Conservation (phyloP, 176 grass and related monocot species). For the Oryza glumipatula region DNA sequence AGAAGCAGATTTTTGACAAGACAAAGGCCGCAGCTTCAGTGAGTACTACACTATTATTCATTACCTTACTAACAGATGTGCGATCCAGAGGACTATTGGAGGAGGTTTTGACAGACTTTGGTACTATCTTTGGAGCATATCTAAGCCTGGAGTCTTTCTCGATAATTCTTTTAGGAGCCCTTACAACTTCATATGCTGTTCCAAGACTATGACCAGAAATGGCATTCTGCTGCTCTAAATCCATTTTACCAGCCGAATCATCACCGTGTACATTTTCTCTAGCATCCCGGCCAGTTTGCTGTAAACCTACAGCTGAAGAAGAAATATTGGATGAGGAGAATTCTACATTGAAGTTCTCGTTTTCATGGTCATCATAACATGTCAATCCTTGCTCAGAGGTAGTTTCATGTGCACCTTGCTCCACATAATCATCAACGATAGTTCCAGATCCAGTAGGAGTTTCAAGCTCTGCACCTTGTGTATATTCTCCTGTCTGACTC, state of each 20-base stretch:
- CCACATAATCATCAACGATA: slow-evolving; percentile 41
- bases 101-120: slow-evolving; percentile 44
- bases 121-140: slow-evolving; percentile 47
- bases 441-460: slow-evolving; percentile 48
- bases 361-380: slow-evolving; percentile 38
- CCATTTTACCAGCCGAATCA: slow-evolving; percentile 25
- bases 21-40: slow-evolving; percentile 4
- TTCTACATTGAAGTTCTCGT: slow-evolving; percentile 29
- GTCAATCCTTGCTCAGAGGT: slow-evolving; percentile 40
- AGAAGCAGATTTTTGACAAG: background rate
- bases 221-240: slow-evolving; percentile 17
- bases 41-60: background rate
- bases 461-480: slow-evolving; percentile 50
- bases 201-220: slow-evolving; percentile 26
- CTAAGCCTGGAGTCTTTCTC: slow-evolving; percentile 40
- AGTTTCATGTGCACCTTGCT: slow-evolving; percentile 38
- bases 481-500: slow-evolving; percentile 76
- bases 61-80: slow-evolving; percentile 62
- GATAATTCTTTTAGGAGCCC: slow-evolving; percentile 33
- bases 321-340: slow-evolving; percentile 34
- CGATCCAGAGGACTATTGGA: slow-evolving; percentile 35
- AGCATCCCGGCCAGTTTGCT: slow-evolving; percentile 40
- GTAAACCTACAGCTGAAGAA: slow-evolving; percentile 37
- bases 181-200: slow-evolving; percentile 31
- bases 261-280: slow-evolving; percentile 30